Conservation (phyloP, 225 moss, liverwort and hornwort species). For the Sphagnum contortum region DNA sequence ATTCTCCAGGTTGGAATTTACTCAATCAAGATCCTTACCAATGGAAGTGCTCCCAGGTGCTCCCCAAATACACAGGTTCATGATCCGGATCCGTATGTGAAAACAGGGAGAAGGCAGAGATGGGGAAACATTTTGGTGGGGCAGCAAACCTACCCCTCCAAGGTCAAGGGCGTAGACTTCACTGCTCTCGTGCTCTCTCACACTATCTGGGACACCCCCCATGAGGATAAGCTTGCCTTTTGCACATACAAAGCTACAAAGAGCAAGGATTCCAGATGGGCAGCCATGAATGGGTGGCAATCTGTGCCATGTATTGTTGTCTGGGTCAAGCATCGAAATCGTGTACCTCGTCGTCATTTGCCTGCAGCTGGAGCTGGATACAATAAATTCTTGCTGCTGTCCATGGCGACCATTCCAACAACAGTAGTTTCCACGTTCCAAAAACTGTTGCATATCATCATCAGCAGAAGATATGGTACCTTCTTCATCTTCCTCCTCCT, state of each 20-base stretch:
- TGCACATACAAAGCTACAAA: constrained; percentile 28
- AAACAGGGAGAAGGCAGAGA: too few species aligned
- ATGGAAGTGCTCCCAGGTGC: too few species aligned
- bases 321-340: constrained; percentile 26
- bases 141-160: constrained; percentile 20
- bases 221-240: constrained; percentile 31
- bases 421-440: too few species aligned
- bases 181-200: constrained; percentile 25
- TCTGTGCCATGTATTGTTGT: constrained; percentile 17
- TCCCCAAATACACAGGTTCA: too few species aligned
- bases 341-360: constrained; percentile 20
- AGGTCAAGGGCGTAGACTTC: constrained; percentile 28
- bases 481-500: too few species aligned
- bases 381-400: too few species aligned
- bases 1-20: too few species aligned
- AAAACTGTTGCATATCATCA: constrained; percentile 16
- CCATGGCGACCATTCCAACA: too few species aligned
- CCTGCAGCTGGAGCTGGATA: neutral
- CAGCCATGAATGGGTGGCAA: constrained; percentile 21
- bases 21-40: too few species aligned
- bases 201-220: constrained; percentile 40
- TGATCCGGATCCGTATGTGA: too few species aligned
- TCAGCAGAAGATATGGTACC: constrained; percentile 27
- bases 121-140: too few species aligned
- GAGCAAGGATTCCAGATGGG: constrained; percentile 15